Evolutionary conservation across 78 protist genomes (phyloP).

Genomic region (Mantamonas sphyraenae): DNA sequence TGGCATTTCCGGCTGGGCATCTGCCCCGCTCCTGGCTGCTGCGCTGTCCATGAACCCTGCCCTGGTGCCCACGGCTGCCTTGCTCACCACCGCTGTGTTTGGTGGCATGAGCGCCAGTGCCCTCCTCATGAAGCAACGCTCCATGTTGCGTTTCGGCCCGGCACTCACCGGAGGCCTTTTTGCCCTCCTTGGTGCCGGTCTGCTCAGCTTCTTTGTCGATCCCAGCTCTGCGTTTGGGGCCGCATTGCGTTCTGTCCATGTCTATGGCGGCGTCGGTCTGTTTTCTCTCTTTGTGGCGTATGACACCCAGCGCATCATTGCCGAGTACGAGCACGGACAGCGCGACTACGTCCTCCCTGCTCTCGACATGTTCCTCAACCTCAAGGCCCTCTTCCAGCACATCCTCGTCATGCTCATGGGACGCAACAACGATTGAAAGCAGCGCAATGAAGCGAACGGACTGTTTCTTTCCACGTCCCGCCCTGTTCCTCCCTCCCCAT

Average conservation of each 20-base stretch:
- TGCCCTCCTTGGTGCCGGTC: background rate
- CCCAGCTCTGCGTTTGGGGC: conserved; percentile 1
- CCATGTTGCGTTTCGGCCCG: background rate
- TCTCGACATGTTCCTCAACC: conserved; percentile 4
- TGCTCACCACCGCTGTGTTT: background rate
- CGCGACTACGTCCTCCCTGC: conserved; percentile 7
- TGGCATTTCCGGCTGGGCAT: background rate
- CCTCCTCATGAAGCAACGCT: background rate
- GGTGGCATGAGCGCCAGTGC: conserved; percentile 1
- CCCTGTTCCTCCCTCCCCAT: too few relatives aligned
- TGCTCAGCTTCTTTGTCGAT: background rate
- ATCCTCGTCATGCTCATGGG: background rate
- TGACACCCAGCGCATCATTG: conserved; percentile 2
- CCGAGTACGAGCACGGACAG: conserved; percentile 11
- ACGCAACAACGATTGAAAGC: too few relatives aligned
- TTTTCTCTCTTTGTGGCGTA: background rate
- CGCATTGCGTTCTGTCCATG: background rate
- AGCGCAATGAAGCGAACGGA: too few relatives aligned
- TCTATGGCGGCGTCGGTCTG: conserved; percentile 6
- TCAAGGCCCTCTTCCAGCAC: conserved; percentile 1
- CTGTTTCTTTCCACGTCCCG: too few relatives aligned
- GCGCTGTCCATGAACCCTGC: background rate
- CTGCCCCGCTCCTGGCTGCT: background rate
- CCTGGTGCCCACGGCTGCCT: background rate
- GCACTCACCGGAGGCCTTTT: conserved; percentile 4